Evolutionary conservation across 306 rosid genomes (phyloP), one percentile per base, ranked within the genome.

Genomic region (Quercus mongolica): DNA sequence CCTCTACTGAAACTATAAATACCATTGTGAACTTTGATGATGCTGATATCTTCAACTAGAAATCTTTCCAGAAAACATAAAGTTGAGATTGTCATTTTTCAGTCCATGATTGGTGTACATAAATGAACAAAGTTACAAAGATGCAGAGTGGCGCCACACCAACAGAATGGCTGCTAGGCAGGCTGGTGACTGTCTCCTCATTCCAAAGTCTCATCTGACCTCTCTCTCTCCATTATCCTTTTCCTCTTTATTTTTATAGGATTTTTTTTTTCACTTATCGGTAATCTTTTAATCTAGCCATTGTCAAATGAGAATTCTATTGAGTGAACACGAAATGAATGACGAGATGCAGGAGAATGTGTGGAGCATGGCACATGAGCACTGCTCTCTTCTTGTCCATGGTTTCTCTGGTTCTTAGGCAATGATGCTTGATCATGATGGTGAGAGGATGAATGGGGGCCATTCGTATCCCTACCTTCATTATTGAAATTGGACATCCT

Each of bases 241-340:
- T 13, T 8, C 5, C 21, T 15, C 26, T 25, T 25, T 25, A 25
- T 25, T 25, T 25, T 25, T 25, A 25, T 25, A 25, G 26, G 26
- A 25, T 25, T 3, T 62, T 28, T 58, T 58, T 11, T 12, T 14
- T 5, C 15, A 12, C 35, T 62, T 31, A 26, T 2, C 38, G 4
- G 15, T 31, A 26, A 11, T 62, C 7, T 15, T 26, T 25, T 13
- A 25, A 28, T 62, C 5, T 6, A 62, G 5, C 41, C 0, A 13
- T 80, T 85, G 59, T 87, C 89, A 74, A 89, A 92, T 0, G 94
- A 92, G 68, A 90, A 90, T 1, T 90, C 92, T 6, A 79, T 81
- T 14, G 38, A 76, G 26, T 84, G 85, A 63, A 28, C 49, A 1
- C 1, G 74, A 38, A 28, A 18, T 18, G 33, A 77, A 14, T 5